Base-by-base conservation (phyloP, 768 basidiomycete species). In the Austroboletus festivus region DNA sequence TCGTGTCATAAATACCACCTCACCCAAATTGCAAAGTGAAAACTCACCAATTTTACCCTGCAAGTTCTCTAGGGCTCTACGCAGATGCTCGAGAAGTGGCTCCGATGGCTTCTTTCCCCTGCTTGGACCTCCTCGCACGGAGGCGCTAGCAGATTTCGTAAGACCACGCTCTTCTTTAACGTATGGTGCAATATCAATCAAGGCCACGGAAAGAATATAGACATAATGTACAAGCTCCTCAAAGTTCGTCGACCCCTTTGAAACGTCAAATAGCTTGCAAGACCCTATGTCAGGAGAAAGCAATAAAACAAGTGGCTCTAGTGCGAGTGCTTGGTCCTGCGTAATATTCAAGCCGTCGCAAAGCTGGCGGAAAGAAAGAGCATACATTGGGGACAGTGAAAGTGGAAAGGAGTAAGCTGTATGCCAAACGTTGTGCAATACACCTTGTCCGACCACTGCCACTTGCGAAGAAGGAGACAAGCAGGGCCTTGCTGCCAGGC, bases 21-120 rank as follows among this genome's bases (percentile, higher is more conserved):
- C 13, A 31, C 8, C 54, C 28, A 15, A 18, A 39, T 24, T 4
- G 23, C 15, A 16, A 40, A 4, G n/a, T n/a, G n/a, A 16, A 38
- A 19, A 71, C 82, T 48, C 46, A 88, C 87, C 72, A 46, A 88
- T 88, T 44, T 72, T 76, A 13, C 75, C 73, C 58, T 85, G 83
- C 9, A 86, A 55, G 11, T 57, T 57, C 31, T 84, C 79, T 12
- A 89, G 67, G 9, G 69, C 68, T 15, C 51, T 56, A 37, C 71
- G 69, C n/a, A 86, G 64, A 33, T 72, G 64, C 52, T 81, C 74
- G 6, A 88, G 67, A 24, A 73, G 72, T 9, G 68, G 66, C n/a
- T 69, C 61, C 3, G 57, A 61, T 5, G 59, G 58, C 47, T 68
- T 72, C 47, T 60, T 67, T 5, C 18, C 23, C 42, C 61, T 68